These are phyloP conservation scores for Lachnellula arida DNA, from an alignment of 2,329 filamentous ascomycete species.

Conservation along the genomic window DNA sequence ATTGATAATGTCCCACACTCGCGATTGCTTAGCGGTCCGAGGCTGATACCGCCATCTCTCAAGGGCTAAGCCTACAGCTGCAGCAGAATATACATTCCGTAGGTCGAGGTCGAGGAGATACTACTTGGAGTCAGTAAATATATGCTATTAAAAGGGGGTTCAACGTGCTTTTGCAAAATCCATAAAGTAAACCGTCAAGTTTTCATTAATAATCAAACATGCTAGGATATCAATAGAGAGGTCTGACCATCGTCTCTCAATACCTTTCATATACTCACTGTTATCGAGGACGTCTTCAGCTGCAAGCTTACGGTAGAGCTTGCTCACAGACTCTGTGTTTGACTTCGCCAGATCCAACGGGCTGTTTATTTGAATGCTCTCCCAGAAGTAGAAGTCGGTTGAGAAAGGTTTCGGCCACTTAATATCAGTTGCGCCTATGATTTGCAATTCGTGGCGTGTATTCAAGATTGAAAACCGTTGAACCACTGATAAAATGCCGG, in stretches of 20 bases:
- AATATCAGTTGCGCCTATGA: no score
- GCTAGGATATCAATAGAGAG: not conserved
- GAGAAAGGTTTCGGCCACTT: not conserved
- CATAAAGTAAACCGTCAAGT: not conserved
- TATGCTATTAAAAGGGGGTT: no score
- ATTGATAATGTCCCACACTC: not conserved
- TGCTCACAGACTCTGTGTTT: not conserved
- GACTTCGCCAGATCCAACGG: not conserved
- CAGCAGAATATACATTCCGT: conserved; percentile 1
- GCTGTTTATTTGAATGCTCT: not conserved
- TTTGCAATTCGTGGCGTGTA: no score
- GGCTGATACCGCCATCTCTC: not conserved
- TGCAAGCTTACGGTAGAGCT: not conserved
- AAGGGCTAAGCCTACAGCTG: not conserved
- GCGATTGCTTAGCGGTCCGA: not conserved
- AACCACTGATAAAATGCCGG: no score
- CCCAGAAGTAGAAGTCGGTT: not conserved
- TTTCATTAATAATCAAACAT: not conserved
- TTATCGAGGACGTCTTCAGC: not conserved
- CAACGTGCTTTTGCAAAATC: no score
- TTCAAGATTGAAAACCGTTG: no score
- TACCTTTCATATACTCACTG: not conserved
- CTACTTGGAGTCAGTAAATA: not conserved
- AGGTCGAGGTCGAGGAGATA: not conserved
- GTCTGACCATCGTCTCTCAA: not conserved